A percentile compares a stretch with the other conserved stretches of the same genome.
phyloP scores from a whole-genome alignment of 1,139 yeast species.

The Candida sp. region DNA sequence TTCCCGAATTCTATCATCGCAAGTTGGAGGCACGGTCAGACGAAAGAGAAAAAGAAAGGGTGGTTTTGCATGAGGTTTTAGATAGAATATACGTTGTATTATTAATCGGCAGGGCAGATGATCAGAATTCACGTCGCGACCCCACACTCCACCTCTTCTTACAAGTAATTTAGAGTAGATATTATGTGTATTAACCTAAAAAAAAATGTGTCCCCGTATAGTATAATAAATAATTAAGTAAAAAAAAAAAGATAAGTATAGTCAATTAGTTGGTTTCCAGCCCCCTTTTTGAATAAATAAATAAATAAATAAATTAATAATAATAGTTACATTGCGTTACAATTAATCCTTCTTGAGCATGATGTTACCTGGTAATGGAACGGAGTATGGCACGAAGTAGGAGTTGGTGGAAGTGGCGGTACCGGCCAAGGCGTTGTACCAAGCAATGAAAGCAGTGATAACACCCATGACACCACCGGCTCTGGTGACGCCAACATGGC shows the following conservation, averaged over 20 bases:
- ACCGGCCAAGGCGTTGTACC: slow-evolving; percentile 53
- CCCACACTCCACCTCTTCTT: background rate
- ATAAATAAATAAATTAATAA: slow-evolving; percentile 2
- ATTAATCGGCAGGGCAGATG: no score
- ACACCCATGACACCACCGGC: slow-evolving; percentile 81
- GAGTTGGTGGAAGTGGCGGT: slow-evolving; percentile 29
- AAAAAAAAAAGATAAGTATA: background rate
- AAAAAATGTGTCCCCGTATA: slow-evolving; percentile 1
- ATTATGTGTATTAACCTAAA: background rate
- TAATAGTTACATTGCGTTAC: background rate
- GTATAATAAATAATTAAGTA: background rate
- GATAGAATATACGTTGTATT: no score
- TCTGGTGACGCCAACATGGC: slow-evolving; percentile 45
- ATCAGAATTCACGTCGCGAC: no score
- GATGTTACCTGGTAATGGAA: slow-evolving; percentile 31
- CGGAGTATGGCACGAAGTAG: slow-evolving; percentile 34
- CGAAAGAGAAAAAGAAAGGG: slow-evolving; percentile 31
- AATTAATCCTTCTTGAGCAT: background rate
- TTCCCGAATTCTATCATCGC: slow-evolving; percentile 6
- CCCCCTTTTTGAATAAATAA: background rate
- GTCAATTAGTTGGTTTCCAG: slow-evolving; percentile 5
- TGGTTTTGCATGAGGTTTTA: slow-evolving; percentile 16
- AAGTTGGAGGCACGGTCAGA: slow-evolving; percentile 10
- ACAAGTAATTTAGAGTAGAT: background rate
- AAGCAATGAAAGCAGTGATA: slow-evolving; percentile 62